phyloP scores from a whole-genome alignment of 306 rosid species.

The Carpinus fangiana region DNA sequence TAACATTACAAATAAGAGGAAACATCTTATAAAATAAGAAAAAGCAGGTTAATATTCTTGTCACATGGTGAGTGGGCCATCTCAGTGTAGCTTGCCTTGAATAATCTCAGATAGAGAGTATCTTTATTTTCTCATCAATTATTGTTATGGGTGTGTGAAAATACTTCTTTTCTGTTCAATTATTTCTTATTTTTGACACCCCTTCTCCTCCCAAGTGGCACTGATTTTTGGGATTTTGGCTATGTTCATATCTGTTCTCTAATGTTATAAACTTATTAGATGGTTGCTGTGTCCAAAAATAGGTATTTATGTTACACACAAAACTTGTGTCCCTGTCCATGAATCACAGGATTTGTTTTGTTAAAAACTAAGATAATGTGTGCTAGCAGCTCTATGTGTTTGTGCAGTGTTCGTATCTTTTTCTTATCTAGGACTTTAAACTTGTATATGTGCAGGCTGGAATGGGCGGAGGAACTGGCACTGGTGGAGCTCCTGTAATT shows the following conservation, averaged over 20 bases:
- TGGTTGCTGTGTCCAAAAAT: too few relatives aligned
- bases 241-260: too few relatives aligned
- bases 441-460: slow-evolving; percentile 68
- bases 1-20: background rate
- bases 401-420: slow-evolving; percentile 19
- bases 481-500: slow-evolving; percentile 96
- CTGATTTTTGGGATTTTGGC: background rate
- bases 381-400: slow-evolving; percentile 8
- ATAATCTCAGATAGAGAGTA: background rate
- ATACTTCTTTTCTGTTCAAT: background rate
- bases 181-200: background rate
- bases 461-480: slow-evolving; percentile 99
- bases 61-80: background rate
- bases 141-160: background rate
- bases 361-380: slow-evolving; percentile 5
- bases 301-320: too few relatives aligned
- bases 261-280: too few relatives aligned
- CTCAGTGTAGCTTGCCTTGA: background rate
- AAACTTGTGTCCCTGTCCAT: too few relatives aligned
- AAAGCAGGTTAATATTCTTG: background rate
- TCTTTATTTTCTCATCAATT: background rate
- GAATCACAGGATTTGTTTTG: background rate
- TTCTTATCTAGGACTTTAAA: slow-evolving; percentile 20
- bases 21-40: background rate
- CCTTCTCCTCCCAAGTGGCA: background rate